Conservation (phyloP, 768 basidiomycete genomes). For the Pleurotus sapidus region DNA sequence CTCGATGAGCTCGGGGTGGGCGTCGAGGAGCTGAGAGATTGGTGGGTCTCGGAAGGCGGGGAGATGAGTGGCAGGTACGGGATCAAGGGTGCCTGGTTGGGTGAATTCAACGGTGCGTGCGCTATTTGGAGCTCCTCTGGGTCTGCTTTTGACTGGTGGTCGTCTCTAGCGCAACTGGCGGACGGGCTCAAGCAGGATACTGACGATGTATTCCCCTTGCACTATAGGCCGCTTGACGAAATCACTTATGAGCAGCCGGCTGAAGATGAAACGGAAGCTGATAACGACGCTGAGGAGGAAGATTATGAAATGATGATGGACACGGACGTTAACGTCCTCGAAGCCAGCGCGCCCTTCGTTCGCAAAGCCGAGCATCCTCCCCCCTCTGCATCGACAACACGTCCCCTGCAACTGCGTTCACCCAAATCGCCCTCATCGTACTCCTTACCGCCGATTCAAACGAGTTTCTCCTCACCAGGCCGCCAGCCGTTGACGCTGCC, state of each 20-base stretch:
- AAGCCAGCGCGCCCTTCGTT: constrained; percentile 11
- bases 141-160: constrained; percentile 17
- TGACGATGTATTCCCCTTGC: constrained; percentile 54
- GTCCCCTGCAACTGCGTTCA: no score
- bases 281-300: constrained; percentile 24
- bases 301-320: constrained; percentile 24
- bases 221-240: constrained; percentile 36
- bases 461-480: no score
- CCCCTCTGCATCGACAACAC: neutral
- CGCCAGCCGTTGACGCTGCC: constrained; percentile 40
- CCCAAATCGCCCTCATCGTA: no score
- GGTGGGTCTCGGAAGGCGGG: constrained; percentile 60
- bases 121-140: constrained; percentile 25
- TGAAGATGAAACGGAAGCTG: constrained; percentile 25
- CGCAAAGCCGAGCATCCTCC: constrained; percentile 27
- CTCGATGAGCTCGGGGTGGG: constrained; percentile 75
- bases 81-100: constrained; percentile 60
- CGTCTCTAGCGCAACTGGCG: constrained; percentile 51
- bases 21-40: constrained; percentile 67
- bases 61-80: constrained; percentile 66
- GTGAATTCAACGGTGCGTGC: constrained; percentile 72
- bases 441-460: no score
- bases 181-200: constrained; percentile 54
- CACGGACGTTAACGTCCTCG: constrained; percentile 19
- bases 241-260: constrained; percentile 28